A percentile compares a stretch with the other conserved stretches of the same genome.
phyloP scores from a whole-genome alignment of 2,329 filamentous ascomycete species.

The Trichoderma aggressivum region DNA sequence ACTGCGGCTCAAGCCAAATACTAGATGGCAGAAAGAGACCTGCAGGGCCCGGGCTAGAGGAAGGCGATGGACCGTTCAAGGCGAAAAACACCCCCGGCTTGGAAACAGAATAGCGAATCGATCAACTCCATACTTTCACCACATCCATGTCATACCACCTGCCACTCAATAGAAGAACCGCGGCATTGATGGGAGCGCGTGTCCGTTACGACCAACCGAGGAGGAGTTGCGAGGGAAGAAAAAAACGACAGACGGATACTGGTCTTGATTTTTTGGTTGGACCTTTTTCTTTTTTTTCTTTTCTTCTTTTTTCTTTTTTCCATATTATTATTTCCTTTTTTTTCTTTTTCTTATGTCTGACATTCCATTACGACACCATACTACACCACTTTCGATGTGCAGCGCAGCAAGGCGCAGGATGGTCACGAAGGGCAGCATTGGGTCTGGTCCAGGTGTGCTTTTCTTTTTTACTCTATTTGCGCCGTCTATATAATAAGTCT shows the following conservation, averaged over 20 bases:
- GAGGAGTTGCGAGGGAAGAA: constrained; percentile 17
- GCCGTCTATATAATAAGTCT: constrained; percentile 26
- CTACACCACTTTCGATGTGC: constrained; percentile 35
- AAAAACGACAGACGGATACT: constrained; percentile 22
- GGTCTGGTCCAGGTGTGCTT: constrained; percentile 33
- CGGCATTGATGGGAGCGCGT: constrained; percentile 22
- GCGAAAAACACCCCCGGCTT: constrained; percentile 4
- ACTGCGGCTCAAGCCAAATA: not conserved
- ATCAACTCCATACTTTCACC: constrained; percentile 7
- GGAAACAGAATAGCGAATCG: constrained; percentile 12
- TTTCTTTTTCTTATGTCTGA: constrained; percentile 29
- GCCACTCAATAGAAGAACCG: constrained; percentile 27
- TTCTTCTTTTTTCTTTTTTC: constrained; percentile 17
- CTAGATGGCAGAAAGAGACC: not conserved
- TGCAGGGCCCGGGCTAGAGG: not conserved
- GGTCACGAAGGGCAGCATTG: constrained; percentile 38
- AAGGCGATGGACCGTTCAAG: constrained; percentile 5
- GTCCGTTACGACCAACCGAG: constrained; percentile 25
- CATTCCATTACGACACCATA: constrained; percentile 36
- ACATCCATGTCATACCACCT: constrained; percentile 21
- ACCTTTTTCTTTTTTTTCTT: constrained; percentile 18
- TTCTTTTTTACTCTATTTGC: constrained; percentile 26
- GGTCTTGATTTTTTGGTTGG: constrained; percentile 25
- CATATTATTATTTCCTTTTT: constrained; percentile 18
- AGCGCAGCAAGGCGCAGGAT: constrained; percentile 40